Conservation (phyloP, 1,284 basidiomycete species). For the Mycocalia duriaeana region DNA sequence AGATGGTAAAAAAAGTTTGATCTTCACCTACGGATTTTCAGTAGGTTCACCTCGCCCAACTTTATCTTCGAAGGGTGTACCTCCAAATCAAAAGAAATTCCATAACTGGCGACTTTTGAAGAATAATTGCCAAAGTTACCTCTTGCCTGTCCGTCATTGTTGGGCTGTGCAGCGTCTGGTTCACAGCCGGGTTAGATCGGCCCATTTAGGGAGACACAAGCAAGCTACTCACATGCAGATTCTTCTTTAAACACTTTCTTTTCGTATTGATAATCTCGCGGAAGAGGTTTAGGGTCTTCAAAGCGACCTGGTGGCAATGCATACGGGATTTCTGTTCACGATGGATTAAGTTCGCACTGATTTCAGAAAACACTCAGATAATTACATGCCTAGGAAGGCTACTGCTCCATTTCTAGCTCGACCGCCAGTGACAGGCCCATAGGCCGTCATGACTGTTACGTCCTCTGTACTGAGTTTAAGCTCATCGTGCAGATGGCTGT, state of each 20-base stretch:
- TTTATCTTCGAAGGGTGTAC: constrained; percentile 45
- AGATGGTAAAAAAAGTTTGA: background rate
- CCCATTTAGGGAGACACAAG: background rate
- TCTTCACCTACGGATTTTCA: constrained; percentile 54
- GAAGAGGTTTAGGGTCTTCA: constrained; percentile 55
- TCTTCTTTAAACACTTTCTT: constrained; percentile 58
- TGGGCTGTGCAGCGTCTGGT: constrained; percentile 57
- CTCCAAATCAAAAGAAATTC: constrained; percentile 21
- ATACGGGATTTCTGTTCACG: constrained; percentile 69
- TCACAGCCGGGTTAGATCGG: background rate
- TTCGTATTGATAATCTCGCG: constrained; percentile 49
- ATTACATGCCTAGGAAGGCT: constrained; percentile 53
- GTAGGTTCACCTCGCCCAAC: constrained; percentile 62
- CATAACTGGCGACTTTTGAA: too few relatives aligned
- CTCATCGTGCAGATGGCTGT: constrained; percentile 51
- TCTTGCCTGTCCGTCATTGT: constrained; percentile 57
- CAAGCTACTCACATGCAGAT: constrained; percentile 52
- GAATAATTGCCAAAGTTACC: too few relatives aligned
- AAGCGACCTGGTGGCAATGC: constrained; percentile 61
- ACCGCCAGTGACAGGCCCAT: constrained; percentile 53
- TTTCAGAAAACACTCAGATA: background rate
- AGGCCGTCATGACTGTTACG: constrained; percentile 47
- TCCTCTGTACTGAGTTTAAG: constrained; percentile 34
- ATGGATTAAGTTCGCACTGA: background rate
- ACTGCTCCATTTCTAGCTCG: constrained; percentile 54